These are phyloP conservation scores for Salix udensis DNA, from an alignment of 345 rosid species.

Conservation along the genomic window DNA sequence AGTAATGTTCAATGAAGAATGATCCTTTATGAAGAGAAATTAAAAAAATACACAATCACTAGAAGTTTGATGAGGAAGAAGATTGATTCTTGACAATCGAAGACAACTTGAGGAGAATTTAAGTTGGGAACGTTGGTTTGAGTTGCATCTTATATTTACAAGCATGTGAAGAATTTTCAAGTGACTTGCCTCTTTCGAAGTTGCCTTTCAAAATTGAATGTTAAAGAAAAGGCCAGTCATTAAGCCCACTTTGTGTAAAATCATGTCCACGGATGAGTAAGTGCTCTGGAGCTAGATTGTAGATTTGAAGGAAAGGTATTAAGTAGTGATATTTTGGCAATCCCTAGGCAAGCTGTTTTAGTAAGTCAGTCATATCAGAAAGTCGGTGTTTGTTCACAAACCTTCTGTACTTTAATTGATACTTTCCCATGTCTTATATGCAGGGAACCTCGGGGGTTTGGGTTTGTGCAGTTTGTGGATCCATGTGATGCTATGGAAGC, in stretches of 20 bases:
- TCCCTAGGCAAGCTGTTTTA: slow-evolving; percentile 19
- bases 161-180: slow-evolving; percentile 65
- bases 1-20: slow-evolving; percentile 40
- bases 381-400: slow-evolving; percentile 12
- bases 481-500: slow-evolving; percentile 83
- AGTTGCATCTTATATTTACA: slow-evolving; percentile 65
- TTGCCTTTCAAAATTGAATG: slow-evolving; percentile 60
- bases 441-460: slow-evolving; percentile 96
- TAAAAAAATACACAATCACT: slow-evolving; percentile 48
- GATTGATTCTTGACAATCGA: slow-evolving; percentile 49
- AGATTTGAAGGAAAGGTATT: slow-evolving; percentile 35
- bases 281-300: slow-evolving; percentile 39
- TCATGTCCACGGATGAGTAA: slow-evolving; percentile 41
- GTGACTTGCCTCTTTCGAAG: slow-evolving; percentile 75
- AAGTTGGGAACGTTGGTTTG: slow-evolving; percentile 53
- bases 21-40: slow-evolving; percentile 57
- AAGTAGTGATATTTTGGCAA: slow-evolving; percentile 26
- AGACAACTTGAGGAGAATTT: slow-evolving; percentile 45
- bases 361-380: slow-evolving; percentile 1
- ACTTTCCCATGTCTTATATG: slow-evolving; percentile 14
- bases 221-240: slow-evolving; percentile 63
- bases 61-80: slow-evolving; percentile 70
- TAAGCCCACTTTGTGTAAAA: slow-evolving; percentile 43
- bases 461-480: slow-evolving; percentile 96
- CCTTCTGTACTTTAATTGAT: slow-evolving; percentile 18